Base-by-base conservation (phyloP, 2,329 filamentous ascomycete species). In the Verticillium dahliae region DNA sequence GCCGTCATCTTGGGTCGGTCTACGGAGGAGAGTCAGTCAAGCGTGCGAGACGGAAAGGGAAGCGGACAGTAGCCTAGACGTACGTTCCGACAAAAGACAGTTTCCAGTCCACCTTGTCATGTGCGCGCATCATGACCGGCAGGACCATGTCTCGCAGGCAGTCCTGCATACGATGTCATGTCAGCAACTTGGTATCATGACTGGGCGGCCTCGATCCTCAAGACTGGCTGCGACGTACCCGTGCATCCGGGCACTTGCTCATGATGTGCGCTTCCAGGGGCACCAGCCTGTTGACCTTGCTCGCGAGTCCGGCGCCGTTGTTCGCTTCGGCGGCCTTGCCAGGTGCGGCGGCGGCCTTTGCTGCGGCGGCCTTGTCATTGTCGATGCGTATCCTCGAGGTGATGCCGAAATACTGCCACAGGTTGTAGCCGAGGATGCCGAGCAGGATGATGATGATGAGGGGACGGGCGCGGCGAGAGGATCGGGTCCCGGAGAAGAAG, bases 201-300 rank as follows among this genome's bases (percentile, higher is more conserved):
- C 27, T n/a, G 34, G 13, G 37, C 14, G 7, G 3, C 15, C n/a
- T 10, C 7, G 4, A 6, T 41, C 15, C 14, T 9, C 35, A 6
- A 9, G 7, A 13, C 35, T 9, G 18, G 3, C 2, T 11, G 52
- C 45, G 34, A 63, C 76, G 11, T 70, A 85, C 83, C 73, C 82
- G 84, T 2, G 95, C 92, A 75, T 99, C 95, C 0, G 94, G 93
- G 70, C 95, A 99, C 81, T 98, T 97, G 77, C 88, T 91, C 89
- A 98, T 99, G 69, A 98, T 95, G 74, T 98, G 94, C 61, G 92
- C 91, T 74, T 99, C 95, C 2, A 99, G 77, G 4, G 92, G 90
- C 4, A 98, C 89, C 62, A 80, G 75, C 55, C 64, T 65, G 59
- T 65, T 62, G 57, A 58, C 57, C 15, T 58, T 41, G 37, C 27